These are phyloP conservation scores for Blastomyces parvus DNA, from an alignment of 2,329 filamentous ascomycete species.

Conservation along the genomic window DNA sequence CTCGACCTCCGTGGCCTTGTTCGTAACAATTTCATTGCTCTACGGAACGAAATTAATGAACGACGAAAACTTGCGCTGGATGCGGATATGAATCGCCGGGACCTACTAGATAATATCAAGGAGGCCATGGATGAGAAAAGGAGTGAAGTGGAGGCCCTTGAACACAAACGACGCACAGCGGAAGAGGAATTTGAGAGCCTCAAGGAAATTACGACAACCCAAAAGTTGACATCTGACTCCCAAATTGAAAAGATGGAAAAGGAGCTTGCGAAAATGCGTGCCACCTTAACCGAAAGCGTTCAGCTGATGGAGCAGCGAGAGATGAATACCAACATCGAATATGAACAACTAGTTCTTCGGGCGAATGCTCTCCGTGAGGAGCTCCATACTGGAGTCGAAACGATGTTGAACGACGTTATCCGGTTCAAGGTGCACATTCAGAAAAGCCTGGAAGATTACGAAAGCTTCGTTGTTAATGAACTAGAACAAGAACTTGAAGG, in stretches of 20 bases:
- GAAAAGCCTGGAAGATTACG: constrained; percentile 84
- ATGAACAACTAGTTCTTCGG: constrained; percentile 81
- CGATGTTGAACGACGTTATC: constrained; percentile 92
- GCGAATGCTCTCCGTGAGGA: constrained; percentile 84
- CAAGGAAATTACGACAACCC: constrained; percentile 75
- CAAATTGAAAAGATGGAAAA: constrained; percentile 99
- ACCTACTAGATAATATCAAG: constrained; percentile 85
- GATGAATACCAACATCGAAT: constrained; percentile 94
- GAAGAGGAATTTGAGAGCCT: constrained; percentile 92
- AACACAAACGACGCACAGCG: constrained; percentile 76
- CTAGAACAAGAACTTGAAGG: constrained; percentile 74
- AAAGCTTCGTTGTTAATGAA: constrained; percentile 85
- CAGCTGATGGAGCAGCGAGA: constrained; percentile 89
- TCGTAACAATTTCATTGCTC: constrained; percentile 64
- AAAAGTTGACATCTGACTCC: constrained; percentile 79
- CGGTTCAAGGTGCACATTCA: constrained; percentile 98
- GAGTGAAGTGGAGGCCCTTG: constrained; percentile 81
- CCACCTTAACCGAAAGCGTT: constrained; percentile 71
- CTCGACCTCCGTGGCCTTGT: constrained; percentile 76
- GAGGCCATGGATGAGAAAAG: constrained; percentile 95
- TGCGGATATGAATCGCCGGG: constrained; percentile 87
- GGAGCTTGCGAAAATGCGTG: constrained; percentile 86
- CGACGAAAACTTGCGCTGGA: constrained; percentile 73
- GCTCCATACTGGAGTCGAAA: constrained; percentile 92
- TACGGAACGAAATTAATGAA: constrained; percentile 89